Base-by-base conservation (phyloP, 768 basidiomycete genomes). In the Tricholoma sp. region DNA sequence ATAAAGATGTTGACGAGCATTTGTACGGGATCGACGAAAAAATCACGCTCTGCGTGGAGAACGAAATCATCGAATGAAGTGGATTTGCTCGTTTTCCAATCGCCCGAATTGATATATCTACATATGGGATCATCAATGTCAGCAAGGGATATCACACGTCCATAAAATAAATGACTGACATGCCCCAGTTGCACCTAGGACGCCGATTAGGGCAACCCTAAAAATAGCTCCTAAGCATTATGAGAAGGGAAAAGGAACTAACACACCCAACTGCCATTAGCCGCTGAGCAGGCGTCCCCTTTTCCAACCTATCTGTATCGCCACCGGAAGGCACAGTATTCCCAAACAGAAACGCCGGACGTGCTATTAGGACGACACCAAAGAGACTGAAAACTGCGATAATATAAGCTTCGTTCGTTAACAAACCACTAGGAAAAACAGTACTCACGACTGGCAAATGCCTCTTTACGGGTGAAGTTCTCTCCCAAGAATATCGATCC, bases 351-450 rank as follows among this genome's bases (percentile, higher is more conserved):
- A 84, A 83, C 0, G 78, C 72, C 0, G 94, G 94, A 34, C 90
- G 78, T 10, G 92, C 89, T 51, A 97, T 91, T 7, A 94, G 75
- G 12, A 94, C 68, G 8, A 93, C 91, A 0, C 93, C 94, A 8
- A 80, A 43, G 31, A 95, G 76, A 68, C 89, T 87, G 49, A 80
- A 77, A 7, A 87, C 82, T 82, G 63, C 10, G 8, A 43, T 9
- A 43, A 3, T 9, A 7, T 19, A 7, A 21, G 19, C 19, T 8
- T 19, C 10, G 19, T 8, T 19, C 4, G 19, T 21, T 43, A 21
- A 21, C 19, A 43, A 21, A 7, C 41, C 4, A 16, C 19, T 21
- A 6, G 10, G 9, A 3, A 43, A 19, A 2, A 18, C 10, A 10
- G 8, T 9, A 64, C 77, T 64, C 55, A 78, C 77, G 16, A 16